A percentile compares a stretch with the other conserved stretches of the same genome.
These are phyloP conservation scores for Exophiala sp. DNA, from an alignment of 2,329 filamentous ascomycete species.

Conservation along the genomic window DNA sequence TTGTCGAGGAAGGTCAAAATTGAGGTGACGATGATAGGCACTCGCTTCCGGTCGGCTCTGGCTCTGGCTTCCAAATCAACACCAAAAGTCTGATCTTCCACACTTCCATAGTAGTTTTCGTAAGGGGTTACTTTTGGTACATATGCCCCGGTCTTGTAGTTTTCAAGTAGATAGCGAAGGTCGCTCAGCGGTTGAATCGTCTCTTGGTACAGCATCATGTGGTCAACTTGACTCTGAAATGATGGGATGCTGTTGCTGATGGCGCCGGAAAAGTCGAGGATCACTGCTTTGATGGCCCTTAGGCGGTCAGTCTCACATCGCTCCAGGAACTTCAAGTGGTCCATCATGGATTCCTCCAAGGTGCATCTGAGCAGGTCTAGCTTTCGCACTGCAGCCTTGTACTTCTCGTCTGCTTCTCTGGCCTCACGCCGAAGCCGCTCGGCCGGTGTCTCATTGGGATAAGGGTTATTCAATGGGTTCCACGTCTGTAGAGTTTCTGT, in stretches of 20 bases:
- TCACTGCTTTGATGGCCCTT: constrained; percentile 96
- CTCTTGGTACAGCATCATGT: constrained; percentile 99
- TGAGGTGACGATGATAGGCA: constrained; percentile 85
- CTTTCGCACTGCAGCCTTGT: constrained; percentile 78
- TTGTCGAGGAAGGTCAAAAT: constrained; percentile 93
- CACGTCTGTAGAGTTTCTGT: constrained; percentile 86
- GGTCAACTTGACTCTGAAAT: constrained; percentile 89
- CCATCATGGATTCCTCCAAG: constrained; percentile 89
- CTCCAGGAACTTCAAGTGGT: constrained; percentile 92
- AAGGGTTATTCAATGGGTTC: constrained; percentile 83
- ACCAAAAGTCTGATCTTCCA: constrained; percentile 95
- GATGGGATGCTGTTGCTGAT: constrained; percentile 97
- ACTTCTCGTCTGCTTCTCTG: constrained; percentile 82
- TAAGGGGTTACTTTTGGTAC: constrained; percentile 86
- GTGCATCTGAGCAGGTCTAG: constrained; percentile 87
- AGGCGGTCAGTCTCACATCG: constrained; percentile 92
- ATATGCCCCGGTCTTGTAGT: constrained; percentile 91
- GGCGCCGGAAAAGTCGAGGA: constrained; percentile 93
- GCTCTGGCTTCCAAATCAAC: constrained; percentile 95
- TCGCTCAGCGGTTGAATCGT: constrained; percentile 92
- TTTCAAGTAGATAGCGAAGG: constrained; percentile 88
- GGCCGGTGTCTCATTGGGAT: constrained; percentile 87
- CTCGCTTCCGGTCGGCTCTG: constrained; percentile 87
- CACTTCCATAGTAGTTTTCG: constrained; percentile 98
- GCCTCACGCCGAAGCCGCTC: constrained; percentile 85